These are phyloP conservation scores for Tricholoma bakamatsutake DNA, from an alignment of 768 basidiomycete genomes.

Conservation along the genomic window DNA sequence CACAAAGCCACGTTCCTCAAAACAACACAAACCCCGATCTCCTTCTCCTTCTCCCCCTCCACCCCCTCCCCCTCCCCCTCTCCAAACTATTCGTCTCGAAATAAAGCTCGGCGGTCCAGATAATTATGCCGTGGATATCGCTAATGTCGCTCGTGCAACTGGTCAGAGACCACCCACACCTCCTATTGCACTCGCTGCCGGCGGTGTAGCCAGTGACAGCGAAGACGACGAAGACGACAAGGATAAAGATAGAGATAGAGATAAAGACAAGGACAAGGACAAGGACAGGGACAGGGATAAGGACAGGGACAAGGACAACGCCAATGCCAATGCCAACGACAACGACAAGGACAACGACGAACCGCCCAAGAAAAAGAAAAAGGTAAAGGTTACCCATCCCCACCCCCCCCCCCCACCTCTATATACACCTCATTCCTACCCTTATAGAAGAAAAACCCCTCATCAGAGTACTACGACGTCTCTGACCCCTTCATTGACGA, in stretches of 20 bases:
- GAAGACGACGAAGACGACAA: constrained; percentile 42
- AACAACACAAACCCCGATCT: constrained; percentile 21
- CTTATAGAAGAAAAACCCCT: constrained; percentile 43
- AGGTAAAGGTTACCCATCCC: no score
- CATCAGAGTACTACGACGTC: constrained; percentile 83
- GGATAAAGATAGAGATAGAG: constrained; percentile 21
- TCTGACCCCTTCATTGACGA: constrained; percentile 97
- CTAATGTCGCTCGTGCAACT: constrained; percentile 40
- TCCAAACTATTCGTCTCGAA: constrained; percentile 55
- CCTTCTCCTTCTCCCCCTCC: constrained; percentile 20
- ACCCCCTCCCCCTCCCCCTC: constrained; percentile 44
- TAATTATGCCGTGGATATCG: constrained; percentile 60
- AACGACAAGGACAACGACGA: constrained; percentile 12
- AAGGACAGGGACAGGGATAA: constrained; percentile 25
- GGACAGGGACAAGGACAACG: constrained; percentile 1
- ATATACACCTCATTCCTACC: background rate
- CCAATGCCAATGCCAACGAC: no score
- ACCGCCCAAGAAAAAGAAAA: constrained; percentile 26
- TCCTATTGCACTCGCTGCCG: constrained; percentile 36
- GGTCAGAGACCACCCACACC: constrained; percentile 42
- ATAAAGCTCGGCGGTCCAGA: constrained; percentile 59
- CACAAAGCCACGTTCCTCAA: constrained; percentile 50
- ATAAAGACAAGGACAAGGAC: constrained; percentile 13
- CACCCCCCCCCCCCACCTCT: background rate
- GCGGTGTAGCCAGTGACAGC: constrained; percentile 42